Evolutionary conservation across 108 stramenopile genomes (phyloP).

Genomic region (Nannochloropsis oceanica): DNA sequence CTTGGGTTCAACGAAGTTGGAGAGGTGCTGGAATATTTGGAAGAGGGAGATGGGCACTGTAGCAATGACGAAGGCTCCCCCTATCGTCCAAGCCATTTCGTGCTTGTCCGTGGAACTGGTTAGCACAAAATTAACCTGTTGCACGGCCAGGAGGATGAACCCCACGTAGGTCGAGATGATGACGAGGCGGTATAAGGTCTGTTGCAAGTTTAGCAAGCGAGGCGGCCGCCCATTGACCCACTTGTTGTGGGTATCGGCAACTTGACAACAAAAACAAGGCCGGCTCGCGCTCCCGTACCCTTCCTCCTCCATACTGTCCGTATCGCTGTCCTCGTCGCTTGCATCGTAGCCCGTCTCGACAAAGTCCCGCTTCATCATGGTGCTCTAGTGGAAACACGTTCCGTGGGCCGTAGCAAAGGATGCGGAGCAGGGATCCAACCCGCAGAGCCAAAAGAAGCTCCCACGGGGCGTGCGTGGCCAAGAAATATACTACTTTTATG

Average conservation of each 20-base stretch:
- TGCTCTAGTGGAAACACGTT: background rate
- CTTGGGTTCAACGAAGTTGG: constrained; percentile 32
- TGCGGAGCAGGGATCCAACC: too few relatives aligned
- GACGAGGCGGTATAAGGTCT: background rate
- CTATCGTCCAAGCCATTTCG: constrained; percentile 21
- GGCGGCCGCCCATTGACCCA: background rate
- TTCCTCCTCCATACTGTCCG: background rate
- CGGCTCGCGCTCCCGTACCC: background rate
- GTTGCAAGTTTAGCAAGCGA: background rate
- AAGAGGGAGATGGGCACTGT: constrained; percentile 21
- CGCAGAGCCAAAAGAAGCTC: too few relatives aligned
- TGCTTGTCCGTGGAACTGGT: constrained; percentile 1
- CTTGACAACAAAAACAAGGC: background rate
- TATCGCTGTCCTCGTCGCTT: background rate
- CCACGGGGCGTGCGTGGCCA: too few relatives aligned
- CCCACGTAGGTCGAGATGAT: constrained; percentile 5
- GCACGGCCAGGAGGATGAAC: constrained; percentile 3
- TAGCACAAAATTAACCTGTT: constrained; percentile 9
- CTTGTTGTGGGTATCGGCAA: background rate
- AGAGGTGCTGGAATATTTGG: constrained; percentile 31
- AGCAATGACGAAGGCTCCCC: constrained; percentile 16
- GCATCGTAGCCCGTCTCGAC: background rate
- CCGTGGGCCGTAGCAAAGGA: background rate
- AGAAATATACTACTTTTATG: too few relatives aligned
- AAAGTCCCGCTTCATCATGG: background rate